Percentiles rank a stretch among this genome's conserved stretches.
Evolutionary conservation across 805 yeast species (phyloP).

Genomic region (Babjeviella inositovora): DNA sequence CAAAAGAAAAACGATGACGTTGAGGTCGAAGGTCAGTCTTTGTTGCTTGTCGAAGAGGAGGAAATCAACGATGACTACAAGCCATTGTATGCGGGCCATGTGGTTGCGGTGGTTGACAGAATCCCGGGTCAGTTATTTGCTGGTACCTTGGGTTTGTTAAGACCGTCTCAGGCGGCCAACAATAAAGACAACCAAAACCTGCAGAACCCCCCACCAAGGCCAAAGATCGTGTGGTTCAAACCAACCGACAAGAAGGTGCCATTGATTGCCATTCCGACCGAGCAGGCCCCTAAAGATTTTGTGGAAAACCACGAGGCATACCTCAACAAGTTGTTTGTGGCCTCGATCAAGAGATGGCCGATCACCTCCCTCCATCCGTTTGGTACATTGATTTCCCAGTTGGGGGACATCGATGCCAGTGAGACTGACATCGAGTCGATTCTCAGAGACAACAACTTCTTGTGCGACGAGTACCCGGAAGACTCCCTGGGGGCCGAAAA

Average conservation of each 20-base stretch:
- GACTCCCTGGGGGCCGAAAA: no score
- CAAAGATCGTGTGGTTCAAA: constrained; percentile 97
- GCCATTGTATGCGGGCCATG: constrained; percentile 95
- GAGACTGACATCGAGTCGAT: constrained; percentile 78
- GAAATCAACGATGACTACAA: constrained; percentile 85
- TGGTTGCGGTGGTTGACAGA: constrained; percentile 94
- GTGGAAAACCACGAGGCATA: constrained; percentile 83
- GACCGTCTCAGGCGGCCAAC: constrained; percentile 85
- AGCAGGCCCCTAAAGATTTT: constrained; percentile 92
- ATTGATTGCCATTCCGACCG: constrained; percentile 94
- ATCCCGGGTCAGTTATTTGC: constrained; percentile 93
- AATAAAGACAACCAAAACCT: constrained; percentile 6
- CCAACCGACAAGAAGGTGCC: constrained; percentile 98
- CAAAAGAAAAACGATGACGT: constrained; percentile 97
- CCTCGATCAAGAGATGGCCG: constrained; percentile 97
- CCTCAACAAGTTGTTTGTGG: constrained; percentile 72
- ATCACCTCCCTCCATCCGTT: constrained; percentile 97
- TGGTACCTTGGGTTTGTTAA: constrained; percentile 82
- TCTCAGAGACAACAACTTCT: constrained; percentile 71
- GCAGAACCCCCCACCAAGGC: constrained; percentile 24
- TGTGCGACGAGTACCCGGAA: constrained; percentile 67
- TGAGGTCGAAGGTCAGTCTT: constrained; percentile 95
- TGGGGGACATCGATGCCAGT: constrained; percentile 69
- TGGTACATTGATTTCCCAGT: constrained; percentile 78
- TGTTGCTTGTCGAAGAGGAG: constrained; percentile 85